phyloP scores from a whole-genome alignment of 1,284 basidiomycete species.

The Uromyces viciae-fabae region DNA sequence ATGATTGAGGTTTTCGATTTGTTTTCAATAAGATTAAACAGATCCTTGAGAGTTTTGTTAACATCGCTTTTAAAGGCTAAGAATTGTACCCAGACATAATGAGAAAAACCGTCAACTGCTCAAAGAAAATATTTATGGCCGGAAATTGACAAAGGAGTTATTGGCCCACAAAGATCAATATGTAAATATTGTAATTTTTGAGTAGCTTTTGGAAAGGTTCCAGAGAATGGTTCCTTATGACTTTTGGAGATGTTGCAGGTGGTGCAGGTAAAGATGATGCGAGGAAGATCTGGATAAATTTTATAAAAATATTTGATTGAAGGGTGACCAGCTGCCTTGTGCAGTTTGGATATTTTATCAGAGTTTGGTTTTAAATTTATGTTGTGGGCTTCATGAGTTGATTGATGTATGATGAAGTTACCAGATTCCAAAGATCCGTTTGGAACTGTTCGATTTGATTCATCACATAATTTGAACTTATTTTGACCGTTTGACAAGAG shows the following conservation, averaged over 20 bases:
- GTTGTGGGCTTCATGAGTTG: background rate
- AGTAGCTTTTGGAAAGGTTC: background rate
- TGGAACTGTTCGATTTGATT: background rate
- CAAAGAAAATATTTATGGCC: slow-evolving; percentile 3
- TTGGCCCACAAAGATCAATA: slow-evolving; percentile 10
- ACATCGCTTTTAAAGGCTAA: background rate
- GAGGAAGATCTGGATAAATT: background rate
- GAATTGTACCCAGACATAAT: background rate
- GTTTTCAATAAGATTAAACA: background rate
- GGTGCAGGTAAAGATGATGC: background rate
- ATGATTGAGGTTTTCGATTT: background rate
- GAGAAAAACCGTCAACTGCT: slow-evolving; percentile 1
- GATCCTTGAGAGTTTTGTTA: background rate
- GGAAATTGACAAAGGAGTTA: background rate
- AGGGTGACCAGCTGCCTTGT: background rate
- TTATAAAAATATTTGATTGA: background rate
- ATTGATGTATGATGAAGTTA: background rate
- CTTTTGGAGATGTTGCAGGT: background rate
- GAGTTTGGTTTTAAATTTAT: background rate
- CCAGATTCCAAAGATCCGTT: background rate
- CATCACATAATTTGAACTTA: background rate
- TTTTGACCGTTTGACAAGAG: background rate
- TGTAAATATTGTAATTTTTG: background rate
- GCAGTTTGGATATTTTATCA: background rate
- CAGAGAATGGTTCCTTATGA: background rate